Evolutionary conservation across 345 rosid genomes (phyloP).

Genomic region (Eucalyptus viminalis): DNA sequence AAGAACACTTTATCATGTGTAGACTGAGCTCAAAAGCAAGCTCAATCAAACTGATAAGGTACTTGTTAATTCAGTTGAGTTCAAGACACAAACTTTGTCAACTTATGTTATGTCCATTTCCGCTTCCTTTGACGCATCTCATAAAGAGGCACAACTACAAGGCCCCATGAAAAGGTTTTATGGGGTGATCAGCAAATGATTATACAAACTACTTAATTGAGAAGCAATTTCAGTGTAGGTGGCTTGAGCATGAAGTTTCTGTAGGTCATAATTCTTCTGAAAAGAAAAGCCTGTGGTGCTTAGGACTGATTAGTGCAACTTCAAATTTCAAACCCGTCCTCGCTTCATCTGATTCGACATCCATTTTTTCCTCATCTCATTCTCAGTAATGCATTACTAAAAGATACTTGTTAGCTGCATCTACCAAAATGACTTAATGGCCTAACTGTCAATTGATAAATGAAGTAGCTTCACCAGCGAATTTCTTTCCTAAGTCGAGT

Average conservation of each 20-base stretch:
- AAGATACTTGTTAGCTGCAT: neutral
- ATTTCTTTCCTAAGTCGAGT: neutral
- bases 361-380: neutral
- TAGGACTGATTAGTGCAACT: neutral
- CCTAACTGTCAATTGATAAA: neutral
- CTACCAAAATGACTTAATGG: neutral
- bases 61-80: neutral
- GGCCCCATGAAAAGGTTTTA: neutral
- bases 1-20: neutral
- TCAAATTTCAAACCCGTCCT: neutral
- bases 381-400: neutral
- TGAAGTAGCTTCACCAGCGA: neutral
- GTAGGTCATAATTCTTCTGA: neutral
- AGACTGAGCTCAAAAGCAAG: neutral
- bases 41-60: neutral
- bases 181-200: neutral
- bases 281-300: neutral
- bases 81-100: neutral
- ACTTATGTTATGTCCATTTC: neutral
- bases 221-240: neutral
- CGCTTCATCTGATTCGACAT: neutral
- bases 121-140: neutral
- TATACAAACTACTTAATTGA: neutral
- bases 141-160: neutral
- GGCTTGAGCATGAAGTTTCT: neutral